These are phyloP conservation scores for Penicillium glabrum DNA, from an alignment of 2,329 filamentous ascomycete genomes.

Conservation along the genomic window DNA sequence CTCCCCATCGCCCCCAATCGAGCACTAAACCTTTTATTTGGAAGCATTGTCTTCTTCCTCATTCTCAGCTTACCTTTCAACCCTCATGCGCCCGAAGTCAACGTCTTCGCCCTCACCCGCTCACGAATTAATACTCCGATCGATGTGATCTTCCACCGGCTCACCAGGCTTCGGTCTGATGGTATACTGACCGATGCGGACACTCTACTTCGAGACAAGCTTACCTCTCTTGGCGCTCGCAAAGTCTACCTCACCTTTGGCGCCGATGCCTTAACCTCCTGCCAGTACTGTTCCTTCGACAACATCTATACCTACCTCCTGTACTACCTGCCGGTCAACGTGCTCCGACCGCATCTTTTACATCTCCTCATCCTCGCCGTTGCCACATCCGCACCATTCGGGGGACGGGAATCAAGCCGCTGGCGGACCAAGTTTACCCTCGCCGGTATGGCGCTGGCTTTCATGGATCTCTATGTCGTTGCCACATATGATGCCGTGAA, in stretches of 20 bases:
- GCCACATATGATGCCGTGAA: conserved; percentile 60
- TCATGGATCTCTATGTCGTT: conserved; percentile 66
- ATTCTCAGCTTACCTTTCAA: conserved; percentile 68
- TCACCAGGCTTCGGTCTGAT: conserved; percentile 49
- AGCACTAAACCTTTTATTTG: conserved; percentile 53
- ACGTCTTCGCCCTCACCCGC: conserved; percentile 74
- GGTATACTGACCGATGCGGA: conserved; percentile 55
- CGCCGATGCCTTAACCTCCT: conserved; percentile 69
- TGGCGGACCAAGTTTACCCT: conserved; percentile 74
- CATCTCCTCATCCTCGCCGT: conserved; percentile 73
- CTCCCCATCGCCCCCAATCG: conserved; percentile 35
- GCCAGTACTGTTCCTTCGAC: conserved; percentile 78
- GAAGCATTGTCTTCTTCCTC: conserved; percentile 54
- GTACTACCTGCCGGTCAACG: conserved; percentile 70
- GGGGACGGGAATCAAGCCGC: conserved; percentile 61
- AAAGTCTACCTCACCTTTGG: conserved; percentile 84
- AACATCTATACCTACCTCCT: conserved; percentile 71
- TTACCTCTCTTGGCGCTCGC: conserved; percentile 70
- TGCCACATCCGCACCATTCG: conserved; percentile 68
- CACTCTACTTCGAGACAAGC: conserved; percentile 63
- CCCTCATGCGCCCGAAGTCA: conserved; percentile 53
- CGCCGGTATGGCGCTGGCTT: conserved; percentile 57
- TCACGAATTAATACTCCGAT: conserved; percentile 84
- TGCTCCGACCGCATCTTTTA: conserved; percentile 74
- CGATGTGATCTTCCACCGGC: conserved; percentile 78